Evolutionary conservation across 1,284 basidiomycete species (phyloP).

Genomic region (Ceratobasidium papillatum): DNA sequence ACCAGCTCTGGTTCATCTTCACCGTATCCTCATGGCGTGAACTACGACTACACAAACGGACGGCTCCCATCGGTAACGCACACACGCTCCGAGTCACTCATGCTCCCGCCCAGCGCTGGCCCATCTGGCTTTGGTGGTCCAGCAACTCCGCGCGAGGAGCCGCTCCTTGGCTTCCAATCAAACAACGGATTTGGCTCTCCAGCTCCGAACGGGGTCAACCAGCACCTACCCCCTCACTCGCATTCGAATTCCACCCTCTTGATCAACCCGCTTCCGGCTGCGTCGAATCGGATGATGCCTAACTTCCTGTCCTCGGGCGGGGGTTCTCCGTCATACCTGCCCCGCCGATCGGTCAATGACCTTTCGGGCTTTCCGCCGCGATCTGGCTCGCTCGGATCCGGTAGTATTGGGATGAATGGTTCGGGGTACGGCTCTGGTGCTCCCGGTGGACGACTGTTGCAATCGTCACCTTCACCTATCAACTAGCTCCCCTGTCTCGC

Average conservation of each 20-base stretch:
- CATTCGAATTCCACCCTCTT: slow-evolving; percentile 37
- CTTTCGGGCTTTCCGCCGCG: slow-evolving; percentile 26
- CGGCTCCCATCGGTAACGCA: slow-evolving; percentile 26
- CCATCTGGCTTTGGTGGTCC: slow-evolving; percentile 6
- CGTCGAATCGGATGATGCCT: slow-evolving; percentile 25
- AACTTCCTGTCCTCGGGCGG: slow-evolving; percentile 20
- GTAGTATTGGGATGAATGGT: neutral
- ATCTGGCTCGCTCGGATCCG: slow-evolving; percentile 22
- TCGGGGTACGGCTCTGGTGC: neutral
- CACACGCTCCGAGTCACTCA: slow-evolving; percentile 28
- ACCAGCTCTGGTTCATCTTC: slow-evolving; percentile 26
- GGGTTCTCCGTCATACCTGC: slow-evolving; percentile 1
- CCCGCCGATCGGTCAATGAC: slow-evolving; percentile 38
- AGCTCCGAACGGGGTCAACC: slow-evolving; percentile 16
- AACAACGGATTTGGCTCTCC: slow-evolving; percentile 15
- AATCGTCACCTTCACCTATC: slow-evolving; percentile 34
- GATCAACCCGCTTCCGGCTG: slow-evolving; percentile 14
- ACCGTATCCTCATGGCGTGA: slow-evolving; percentile 33
- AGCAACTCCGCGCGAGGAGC: slow-evolving; percentile 31
- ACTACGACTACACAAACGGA: slow-evolving; percentile 32
- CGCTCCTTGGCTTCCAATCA: slow-evolving; percentile 4
- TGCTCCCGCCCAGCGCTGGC: slow-evolving; percentile 12
- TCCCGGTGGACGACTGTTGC: slow-evolving; percentile 6
- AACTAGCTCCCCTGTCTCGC: slow-evolving; percentile 7
- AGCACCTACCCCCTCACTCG: slow-evolving; percentile 32